Conservation (phyloP, 768 basidiomycete species). For the Leccinum disarticulatum region DNA sequence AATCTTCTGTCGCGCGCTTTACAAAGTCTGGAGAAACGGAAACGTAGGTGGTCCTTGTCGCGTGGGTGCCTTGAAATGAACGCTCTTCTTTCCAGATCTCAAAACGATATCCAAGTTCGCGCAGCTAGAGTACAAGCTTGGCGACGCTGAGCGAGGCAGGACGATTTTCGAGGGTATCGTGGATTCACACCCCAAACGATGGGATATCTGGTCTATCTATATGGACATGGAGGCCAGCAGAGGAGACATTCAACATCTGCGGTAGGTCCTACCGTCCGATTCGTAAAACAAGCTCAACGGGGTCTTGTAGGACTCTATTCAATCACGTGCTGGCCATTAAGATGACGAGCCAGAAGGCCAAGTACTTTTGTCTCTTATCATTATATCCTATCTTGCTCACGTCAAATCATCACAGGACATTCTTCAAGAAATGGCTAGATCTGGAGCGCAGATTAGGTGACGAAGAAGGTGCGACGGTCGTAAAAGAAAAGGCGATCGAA, state of each 20-base stretch:
- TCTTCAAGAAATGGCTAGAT: slow-evolving; percentile 98
- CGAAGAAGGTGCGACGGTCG: slow-evolving; percentile 72
- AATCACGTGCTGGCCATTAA: slow-evolving; percentile 79
- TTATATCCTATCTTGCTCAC: not conserved
- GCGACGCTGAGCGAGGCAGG: slow-evolving; percentile 91
- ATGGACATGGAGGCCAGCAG: slow-evolving; percentile 93
- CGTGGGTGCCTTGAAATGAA: slow-evolving; percentile 3
- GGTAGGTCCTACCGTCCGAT: slow-evolving; percentile 43
- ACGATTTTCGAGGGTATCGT: slow-evolving; percentile 96
- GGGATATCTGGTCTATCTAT: slow-evolving; percentile 96
- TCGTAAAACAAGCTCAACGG: not conserved
- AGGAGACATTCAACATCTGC: slow-evolving; percentile 72
- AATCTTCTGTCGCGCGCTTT: slow-evolving; percentile 83
- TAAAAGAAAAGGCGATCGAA: slow-evolving; percentile 88
- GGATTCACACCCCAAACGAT: slow-evolving; percentile 91
- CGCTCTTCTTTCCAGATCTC: slow-evolving; percentile 56
- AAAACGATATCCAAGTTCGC: slow-evolving; percentile 96
- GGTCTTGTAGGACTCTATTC: slow-evolving; percentile 70
- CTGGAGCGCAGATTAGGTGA: slow-evolving; percentile 86
- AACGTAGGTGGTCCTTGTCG: slow-evolving; percentile 60
- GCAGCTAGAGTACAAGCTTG: slow-evolving; percentile 90
- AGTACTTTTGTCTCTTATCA: slow-evolving; percentile 54
- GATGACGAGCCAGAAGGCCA: slow-evolving; percentile 94
- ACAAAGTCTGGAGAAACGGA: slow-evolving; percentile 89
- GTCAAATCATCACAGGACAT: slow-evolving; percentile 50